Percentiles rank a stretch among this genome's conserved stretches.
phyloP scores from a whole-genome alignment of 495 filamentous ascomycete species.

The Neurospora sp. region DNA sequence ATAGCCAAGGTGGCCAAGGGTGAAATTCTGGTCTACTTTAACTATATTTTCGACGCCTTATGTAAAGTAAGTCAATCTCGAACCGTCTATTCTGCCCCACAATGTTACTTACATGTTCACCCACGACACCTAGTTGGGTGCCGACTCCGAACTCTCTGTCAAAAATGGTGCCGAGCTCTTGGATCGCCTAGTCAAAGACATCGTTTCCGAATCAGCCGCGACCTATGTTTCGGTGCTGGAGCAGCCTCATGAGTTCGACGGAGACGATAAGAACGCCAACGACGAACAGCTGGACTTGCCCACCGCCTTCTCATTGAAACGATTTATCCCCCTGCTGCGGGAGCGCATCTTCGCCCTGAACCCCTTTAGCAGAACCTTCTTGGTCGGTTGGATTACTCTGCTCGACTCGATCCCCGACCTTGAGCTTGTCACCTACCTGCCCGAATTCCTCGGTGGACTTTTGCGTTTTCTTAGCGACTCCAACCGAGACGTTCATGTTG shows the following conservation, averaged over 20 bases:
- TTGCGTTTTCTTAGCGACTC: constrained; percentile 87
- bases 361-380: constrained; percentile 86
- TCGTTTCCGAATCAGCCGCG: constrained; percentile 91
- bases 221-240: constrained; percentile 89
- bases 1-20: constrained; percentile 99
- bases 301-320: constrained; percentile 84
- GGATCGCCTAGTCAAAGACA: constrained; percentile 94
- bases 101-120: constrained; percentile 1
- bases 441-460: constrained; percentile 82
- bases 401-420: constrained; percentile 95
- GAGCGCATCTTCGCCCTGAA: constrained; percentile 90
- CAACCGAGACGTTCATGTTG: constrained; percentile 85
- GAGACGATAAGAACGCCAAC: constrained; percentile 37
- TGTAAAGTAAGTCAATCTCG: constrained; percentile 61
- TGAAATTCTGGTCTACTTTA: constrained; percentile 92
- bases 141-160: constrained; percentile 91
- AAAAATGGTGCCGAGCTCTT: constrained; percentile 97
- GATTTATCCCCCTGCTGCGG: constrained; percentile 86
- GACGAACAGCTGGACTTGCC: constrained; percentile 50
- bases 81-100: background rate
- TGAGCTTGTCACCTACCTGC: constrained; percentile 86
- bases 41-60: constrained; percentile 93
- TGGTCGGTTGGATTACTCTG: constrained; percentile 92
- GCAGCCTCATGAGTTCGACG: constrained; percentile 38
- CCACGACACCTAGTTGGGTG: constrained; percentile 59